Conservation (phyloP, 495 filamentous ascomycete species). For the Patellaria atrata region DNA sequence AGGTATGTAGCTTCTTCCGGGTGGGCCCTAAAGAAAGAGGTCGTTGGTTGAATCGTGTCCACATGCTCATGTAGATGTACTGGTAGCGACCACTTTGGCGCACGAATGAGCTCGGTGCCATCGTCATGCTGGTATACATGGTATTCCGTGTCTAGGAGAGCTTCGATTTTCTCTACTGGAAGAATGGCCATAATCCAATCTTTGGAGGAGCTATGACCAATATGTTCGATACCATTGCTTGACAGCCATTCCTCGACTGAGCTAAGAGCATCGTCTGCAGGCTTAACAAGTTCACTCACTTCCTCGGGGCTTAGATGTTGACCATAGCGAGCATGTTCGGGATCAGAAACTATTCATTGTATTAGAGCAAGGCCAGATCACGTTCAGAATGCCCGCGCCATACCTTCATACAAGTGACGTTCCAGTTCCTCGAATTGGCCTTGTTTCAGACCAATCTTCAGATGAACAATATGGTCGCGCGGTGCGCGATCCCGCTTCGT, state of each 20-base stretch:
- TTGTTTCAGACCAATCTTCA: constrained; percentile 33
- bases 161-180: constrained; percentile 26
- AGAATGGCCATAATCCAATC: constrained; percentile 30
- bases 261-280: constrained; percentile 22
- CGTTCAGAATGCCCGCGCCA: no score
- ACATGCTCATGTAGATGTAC: constrained; percentile 40
- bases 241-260: constrained; percentile 32
- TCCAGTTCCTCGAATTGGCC: constrained; percentile 30
- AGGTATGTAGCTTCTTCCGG: constrained; percentile 8
- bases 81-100: constrained; percentile 39
- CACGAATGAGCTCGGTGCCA: constrained; percentile 27
- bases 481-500: constrained; percentile 32
- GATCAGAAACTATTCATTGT: constrained; percentile 29
- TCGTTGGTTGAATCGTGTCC: constrained; percentile 54
- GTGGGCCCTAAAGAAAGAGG: constrained; percentile 37
- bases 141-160: constrained; percentile 32
- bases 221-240: constrained; percentile 23
- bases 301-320: constrained; percentile 28
- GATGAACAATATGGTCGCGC: constrained; percentile 21
- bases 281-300: constrained; percentile 27
- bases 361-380: background rate
- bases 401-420: constrained; percentile 31
- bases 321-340: constrained; percentile 30
- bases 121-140: constrained; percentile 29
- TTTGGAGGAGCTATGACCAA: constrained; percentile 25